These are phyloP conservation scores for Diutina siamensis DNA, from an alignment of 1,139 yeast species.

Conservation along the genomic window DNA sequence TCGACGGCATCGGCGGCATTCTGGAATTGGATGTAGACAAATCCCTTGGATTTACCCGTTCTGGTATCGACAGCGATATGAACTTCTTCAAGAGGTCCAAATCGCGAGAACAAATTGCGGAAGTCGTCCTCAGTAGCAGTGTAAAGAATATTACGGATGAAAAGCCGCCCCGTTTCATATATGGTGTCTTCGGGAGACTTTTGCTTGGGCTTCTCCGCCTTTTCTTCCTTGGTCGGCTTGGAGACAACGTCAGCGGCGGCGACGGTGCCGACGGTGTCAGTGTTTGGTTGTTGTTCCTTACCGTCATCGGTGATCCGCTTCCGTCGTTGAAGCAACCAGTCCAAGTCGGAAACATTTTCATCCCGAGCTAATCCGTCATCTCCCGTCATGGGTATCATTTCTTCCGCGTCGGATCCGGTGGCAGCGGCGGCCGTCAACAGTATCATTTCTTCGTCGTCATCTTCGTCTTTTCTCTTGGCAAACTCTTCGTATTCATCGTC, in stretches of 20 bases:
- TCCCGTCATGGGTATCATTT: neutral
- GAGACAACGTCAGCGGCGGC: too few species aligned
- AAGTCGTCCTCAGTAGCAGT: constrained; percentile 76
- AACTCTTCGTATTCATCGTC: constrained; percentile 61
- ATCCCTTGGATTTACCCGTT: constrained; percentile 87
- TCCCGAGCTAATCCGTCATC: constrained; percentile 25
- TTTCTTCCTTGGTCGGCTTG: constrained; percentile 7
- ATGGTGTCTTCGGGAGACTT: constrained; percentile 29
- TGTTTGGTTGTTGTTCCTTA: constrained; percentile 8
- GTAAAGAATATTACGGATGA: constrained; percentile 77
- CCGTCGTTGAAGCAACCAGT: constrained; percentile 78
- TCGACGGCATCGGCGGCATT: constrained; percentile 59
- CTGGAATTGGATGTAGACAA: constrained; percentile 70
- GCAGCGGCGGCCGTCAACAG: constrained; percentile 6
- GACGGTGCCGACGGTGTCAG: neutral
- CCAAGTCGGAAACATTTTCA: constrained; percentile 61
- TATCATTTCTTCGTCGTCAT: constrained; percentile 13
- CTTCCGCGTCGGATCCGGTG: constrained; percentile 8
- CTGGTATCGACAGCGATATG: constrained; percentile 87
- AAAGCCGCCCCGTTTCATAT: constrained; percentile 65
- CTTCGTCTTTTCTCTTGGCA: constrained; percentile 13
- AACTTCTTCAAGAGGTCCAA: constrained; percentile 61
- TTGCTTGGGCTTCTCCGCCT: constrained; percentile 10
- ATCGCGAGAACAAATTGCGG: constrained; percentile 40
- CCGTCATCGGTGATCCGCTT: constrained; percentile 55